Conservation (phyloP, 805 yeast genomes). For the Candida lessepsii region DNA sequence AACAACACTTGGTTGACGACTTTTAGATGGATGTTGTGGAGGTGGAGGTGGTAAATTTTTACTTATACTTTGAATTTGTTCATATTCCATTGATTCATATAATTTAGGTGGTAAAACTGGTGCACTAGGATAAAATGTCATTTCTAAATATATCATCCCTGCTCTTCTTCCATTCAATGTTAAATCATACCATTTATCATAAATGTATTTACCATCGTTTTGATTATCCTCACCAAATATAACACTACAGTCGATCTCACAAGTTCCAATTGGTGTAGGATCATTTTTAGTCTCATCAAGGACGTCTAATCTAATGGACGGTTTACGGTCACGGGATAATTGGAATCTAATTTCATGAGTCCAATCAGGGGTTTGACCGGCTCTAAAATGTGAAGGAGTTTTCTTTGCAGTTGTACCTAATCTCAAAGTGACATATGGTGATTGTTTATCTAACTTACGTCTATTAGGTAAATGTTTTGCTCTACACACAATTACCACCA, state of each 20-base stretch:
- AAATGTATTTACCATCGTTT: constrained; percentile 63
- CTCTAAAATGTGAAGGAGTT: constrained; percentile 75
- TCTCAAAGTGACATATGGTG: constrained; percentile 83
- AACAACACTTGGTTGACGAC: constrained; percentile 17
- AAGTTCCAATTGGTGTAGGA: constrained; percentile 84
- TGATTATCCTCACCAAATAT: constrained; percentile 57
- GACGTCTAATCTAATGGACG: constrained; percentile 66
- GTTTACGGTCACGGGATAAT: constrained; percentile 61
- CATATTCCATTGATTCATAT: constrained; percentile 13
- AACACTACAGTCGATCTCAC: constrained; percentile 72
- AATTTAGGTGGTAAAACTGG: constrained; percentile 43
- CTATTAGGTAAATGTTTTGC: constrained; percentile 87
- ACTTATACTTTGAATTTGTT: constrained; percentile 2
- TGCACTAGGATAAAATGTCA: constrained; percentile 79
- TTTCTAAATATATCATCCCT: constrained; percentile 84
- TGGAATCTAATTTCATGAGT: constrained; percentile 70
- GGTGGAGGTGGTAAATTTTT: constrained; percentile 14
- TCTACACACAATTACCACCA: constrained; percentile 74
- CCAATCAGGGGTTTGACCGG: constrained; percentile 95
- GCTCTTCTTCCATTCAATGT: constrained; percentile 69
- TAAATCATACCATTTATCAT: constrained; percentile 81
- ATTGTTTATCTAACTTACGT: constrained; percentile 85
- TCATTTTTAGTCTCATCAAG: constrained; percentile 82
- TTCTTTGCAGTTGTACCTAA: constrained; percentile 79
- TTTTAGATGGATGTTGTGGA: constrained; percentile 17